These are phyloP conservation scores for Porodaedalea pini DNA, from an alignment of 1,284 basidiomycete species.

Conservation along the genomic window DNA sequence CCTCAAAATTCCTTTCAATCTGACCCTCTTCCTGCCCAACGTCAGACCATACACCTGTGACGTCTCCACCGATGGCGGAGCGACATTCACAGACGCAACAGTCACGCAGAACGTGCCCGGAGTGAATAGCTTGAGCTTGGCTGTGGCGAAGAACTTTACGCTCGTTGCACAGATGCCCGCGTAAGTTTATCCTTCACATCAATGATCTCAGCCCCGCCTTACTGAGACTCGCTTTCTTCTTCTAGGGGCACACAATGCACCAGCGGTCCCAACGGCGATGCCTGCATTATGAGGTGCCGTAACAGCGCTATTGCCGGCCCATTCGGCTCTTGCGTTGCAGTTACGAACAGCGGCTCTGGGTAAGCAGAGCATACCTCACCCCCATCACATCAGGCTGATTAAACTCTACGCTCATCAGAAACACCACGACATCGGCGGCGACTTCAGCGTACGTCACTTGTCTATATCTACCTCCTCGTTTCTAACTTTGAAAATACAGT, in stretches of 20 bases:
- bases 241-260: slow-evolving; percentile 24
- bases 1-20: neutral
- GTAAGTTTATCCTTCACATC: slow-evolving; percentile 12
- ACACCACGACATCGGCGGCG: neutral
- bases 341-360: slow-evolving; percentile 17
- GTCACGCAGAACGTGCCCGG: slow-evolving; percentile 27
- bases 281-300: slow-evolving; percentile 27
- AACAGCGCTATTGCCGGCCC: slow-evolving; percentile 27
- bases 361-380: neutral
- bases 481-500: neutral
- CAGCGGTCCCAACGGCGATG: slow-evolving; percentile 26
- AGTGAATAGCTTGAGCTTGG: slow-evolving; percentile 19
- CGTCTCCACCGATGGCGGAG: slow-evolving; percentile 25
- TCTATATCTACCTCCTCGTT: neutral
- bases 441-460: too few species aligned
- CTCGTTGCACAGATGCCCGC: slow-evolving; percentile 24
- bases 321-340: slow-evolving; percentile 27
- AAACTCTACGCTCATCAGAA: neutral
- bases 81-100: slow-evolving; percentile 23
- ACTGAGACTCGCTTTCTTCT: neutral
- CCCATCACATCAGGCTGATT: neutral
- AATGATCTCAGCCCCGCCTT: neutral
- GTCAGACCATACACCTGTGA: slow-evolving; percentile 25
- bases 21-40: neutral
- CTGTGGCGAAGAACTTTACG: slow-evolving; percentile 26